phyloP scores from a whole-genome alignment of 2,329 filamentous ascomycete species.

The Geosmithia flava region DNA sequence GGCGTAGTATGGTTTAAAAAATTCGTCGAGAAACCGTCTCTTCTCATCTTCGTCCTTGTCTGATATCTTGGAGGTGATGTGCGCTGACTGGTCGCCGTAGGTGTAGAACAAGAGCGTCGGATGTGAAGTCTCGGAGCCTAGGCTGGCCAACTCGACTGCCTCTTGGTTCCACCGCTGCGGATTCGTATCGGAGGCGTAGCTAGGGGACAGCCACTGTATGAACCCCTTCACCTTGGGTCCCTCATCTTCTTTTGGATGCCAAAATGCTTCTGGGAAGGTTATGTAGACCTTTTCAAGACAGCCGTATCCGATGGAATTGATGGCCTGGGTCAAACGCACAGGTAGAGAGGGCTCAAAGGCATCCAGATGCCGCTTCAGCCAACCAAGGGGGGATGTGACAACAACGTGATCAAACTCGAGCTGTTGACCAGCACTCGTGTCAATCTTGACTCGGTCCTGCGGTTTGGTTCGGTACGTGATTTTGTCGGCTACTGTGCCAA shows the following conservation, averaged over 20 bases:
- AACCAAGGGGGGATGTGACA: constrained; percentile 56
- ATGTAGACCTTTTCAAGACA: constrained; percentile 60
- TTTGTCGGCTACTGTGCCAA: constrained; percentile 31
- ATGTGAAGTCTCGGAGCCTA: constrained; percentile 47
- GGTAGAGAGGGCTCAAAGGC: constrained; percentile 52
- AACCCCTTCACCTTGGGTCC: constrained; percentile 47
- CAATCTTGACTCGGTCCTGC: constrained; percentile 25
- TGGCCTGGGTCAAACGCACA: constrained; percentile 41
- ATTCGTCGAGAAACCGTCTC: constrained; percentile 43
- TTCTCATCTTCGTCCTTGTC: constrained; percentile 32
- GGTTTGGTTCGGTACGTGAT: constrained; percentile 20
- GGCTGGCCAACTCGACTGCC: constrained; percentile 61
- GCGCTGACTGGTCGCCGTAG: constrained; percentile 48
- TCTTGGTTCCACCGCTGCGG: constrained; percentile 61
- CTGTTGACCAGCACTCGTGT: constrained; percentile 28
- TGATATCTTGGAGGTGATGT: constrained; percentile 34
- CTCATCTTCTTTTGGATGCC: constrained; percentile 31
- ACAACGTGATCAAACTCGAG: constrained; percentile 56
- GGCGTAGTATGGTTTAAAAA: constrained; percentile 70
- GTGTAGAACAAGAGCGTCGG: constrained; percentile 80
- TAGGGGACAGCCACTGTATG: constrained; percentile 62
- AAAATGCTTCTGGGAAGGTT: constrained; percentile 66
- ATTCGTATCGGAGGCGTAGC: constrained; percentile 51
- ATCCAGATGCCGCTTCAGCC: constrained; percentile 47
- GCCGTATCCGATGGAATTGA: constrained; percentile 55